Evolutionary conservation across 1,284 basidiomycete genomes (phyloP), one percentile per base, ranked within the genome.

Genomic region (Ustilago xerochloae): DNA sequence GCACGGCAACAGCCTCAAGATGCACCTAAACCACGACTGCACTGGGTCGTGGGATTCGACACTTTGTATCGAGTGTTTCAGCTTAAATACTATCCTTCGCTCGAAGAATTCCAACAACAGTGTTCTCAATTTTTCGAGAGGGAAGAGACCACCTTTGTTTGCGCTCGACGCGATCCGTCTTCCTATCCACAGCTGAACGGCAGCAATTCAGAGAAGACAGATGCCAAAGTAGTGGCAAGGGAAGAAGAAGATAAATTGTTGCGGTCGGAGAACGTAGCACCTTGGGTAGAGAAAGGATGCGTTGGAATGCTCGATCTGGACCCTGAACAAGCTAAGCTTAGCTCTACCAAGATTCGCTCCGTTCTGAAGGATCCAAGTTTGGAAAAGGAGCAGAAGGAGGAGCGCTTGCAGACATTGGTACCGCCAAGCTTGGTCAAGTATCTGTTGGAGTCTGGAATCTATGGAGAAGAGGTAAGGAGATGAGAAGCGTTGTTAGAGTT

Each of bases 1-100:
- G 47, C 63, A 18, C 48, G 30, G 29, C 29, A 43, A 6, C 26
- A 54, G 28, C 13, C 15, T 1, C 18, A 43, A 13, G 12, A 26
- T 6, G 12, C 7, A 16, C 5, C 47, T 10, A 26, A 57, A 9
- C 33, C 60, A 12, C 53, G 66, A 18, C 84, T 93, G 18, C 87
- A 88, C 10, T 93, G 93, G 82, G 85, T 93, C 24, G 86, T 96
- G 57, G 95, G 95, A 9, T 89, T 90, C 56, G 96, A 99, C 81
- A 99, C 96, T 1, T 88, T 98, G 29, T 89, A 90, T 60, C 90
- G 96, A 8, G 88, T 97, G 51, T 90, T 97, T 61, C 89, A 91
- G 15, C 88, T 90, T 0, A 89, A 89, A 36, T 98, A 94, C 85
- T 97, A 97, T 79, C 78, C 81, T 9, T 76, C 78, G 0, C 85